phyloP scores from a whole-genome alignment of 129 eudicot genomes.

The Saposhnikovia divaricata region DNA sequence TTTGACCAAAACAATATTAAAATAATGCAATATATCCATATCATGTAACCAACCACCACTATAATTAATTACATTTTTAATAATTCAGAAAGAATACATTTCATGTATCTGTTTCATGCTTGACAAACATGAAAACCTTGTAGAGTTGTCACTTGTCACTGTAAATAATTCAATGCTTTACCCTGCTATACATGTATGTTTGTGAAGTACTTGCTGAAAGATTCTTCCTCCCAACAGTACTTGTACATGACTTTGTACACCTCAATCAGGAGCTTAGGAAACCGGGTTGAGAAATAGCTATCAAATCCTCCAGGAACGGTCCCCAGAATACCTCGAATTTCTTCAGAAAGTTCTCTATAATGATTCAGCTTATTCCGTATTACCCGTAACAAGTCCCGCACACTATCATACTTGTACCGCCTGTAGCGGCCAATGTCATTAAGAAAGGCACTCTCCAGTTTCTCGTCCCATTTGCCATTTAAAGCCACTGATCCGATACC shows the following conservation, averaged over 20 bases:
- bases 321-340: conserved; percentile 52
- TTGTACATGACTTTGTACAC: conserved; percentile 48
- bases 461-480: conserved; percentile 81
- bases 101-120: not conserved
- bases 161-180: not conserved
- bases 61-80: not conserved
- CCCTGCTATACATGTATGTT: conserved; percentile 19
- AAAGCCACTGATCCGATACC: conserved; percentile 39
- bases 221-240: conserved; percentile 55
- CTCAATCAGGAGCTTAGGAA: conserved; percentile 74
- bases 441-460: conserved; percentile 44
- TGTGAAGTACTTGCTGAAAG: conserved; percentile 48
- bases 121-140: not conserved
- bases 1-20: too few species aligned
- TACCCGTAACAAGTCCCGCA: conserved; percentile 78
- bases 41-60: not conserved
- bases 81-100: not conserved
- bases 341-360: conserved; percentile 61
- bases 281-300: conserved; percentile 53
- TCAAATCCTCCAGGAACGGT: conserved; percentile 74
- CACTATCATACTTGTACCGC: conserved; percentile 63
- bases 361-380: conserved; percentile 83
- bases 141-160: not conserved
- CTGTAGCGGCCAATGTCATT: conserved; percentile 58
- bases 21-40: too few species aligned